Percentiles rank a stretch among this genome's conserved stretches.
Conservation (phyloP, 768 basidiomycete species). For the Rubroboletus pulcherrimus region DNA sequence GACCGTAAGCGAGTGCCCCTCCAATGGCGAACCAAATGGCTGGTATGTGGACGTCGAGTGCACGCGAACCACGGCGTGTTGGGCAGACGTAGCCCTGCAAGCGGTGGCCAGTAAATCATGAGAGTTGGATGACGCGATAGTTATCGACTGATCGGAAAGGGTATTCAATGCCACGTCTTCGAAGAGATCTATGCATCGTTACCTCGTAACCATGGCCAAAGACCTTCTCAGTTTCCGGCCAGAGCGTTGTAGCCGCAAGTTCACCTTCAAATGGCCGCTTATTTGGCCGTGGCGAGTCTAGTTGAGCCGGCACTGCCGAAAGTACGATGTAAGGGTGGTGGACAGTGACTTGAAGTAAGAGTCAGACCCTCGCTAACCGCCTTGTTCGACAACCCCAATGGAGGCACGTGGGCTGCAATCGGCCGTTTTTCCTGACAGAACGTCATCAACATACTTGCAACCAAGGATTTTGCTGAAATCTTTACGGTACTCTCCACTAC, state of each 20-base stretch:
- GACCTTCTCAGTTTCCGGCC: slow-evolving; percentile 96
- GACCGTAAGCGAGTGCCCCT: slow-evolving; percentile 85
- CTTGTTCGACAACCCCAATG: slow-evolving; percentile 92
- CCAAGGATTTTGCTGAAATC: neutral
- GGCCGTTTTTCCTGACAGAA: slow-evolving; percentile 55
- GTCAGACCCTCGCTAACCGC: slow-evolving; percentile 65
- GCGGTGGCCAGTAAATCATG: slow-evolving; percentile 77
- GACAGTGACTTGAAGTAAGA: neutral
- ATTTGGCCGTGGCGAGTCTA: slow-evolving; percentile 11
- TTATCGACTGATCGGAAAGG: slow-evolving; percentile 57
- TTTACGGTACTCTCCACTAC: slow-evolving; percentile 51
- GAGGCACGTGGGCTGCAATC: slow-evolving; percentile 83
- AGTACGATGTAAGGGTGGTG: neutral
- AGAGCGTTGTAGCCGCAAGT: slow-evolving; percentile 79
- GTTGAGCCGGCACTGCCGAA: slow-evolving; percentile 16
- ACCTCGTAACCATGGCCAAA: slow-evolving; percentile 99
- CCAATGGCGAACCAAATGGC: slow-evolving; percentile 64
- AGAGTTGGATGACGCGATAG: slow-evolving; percentile 70
- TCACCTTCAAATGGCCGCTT: slow-evolving; percentile 87
- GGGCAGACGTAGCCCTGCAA: slow-evolving; percentile 81
- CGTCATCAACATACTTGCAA: slow-evolving; percentile 2
- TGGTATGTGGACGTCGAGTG: slow-evolving; percentile 73
- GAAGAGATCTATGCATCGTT: neutral
- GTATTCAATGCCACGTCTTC: neutral
- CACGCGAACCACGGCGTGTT: slow-evolving; percentile 87